Evolutionary conservation across 2,329 filamentous ascomycete genomes (phyloP).

Genomic region (Daldinia sp.): DNA sequence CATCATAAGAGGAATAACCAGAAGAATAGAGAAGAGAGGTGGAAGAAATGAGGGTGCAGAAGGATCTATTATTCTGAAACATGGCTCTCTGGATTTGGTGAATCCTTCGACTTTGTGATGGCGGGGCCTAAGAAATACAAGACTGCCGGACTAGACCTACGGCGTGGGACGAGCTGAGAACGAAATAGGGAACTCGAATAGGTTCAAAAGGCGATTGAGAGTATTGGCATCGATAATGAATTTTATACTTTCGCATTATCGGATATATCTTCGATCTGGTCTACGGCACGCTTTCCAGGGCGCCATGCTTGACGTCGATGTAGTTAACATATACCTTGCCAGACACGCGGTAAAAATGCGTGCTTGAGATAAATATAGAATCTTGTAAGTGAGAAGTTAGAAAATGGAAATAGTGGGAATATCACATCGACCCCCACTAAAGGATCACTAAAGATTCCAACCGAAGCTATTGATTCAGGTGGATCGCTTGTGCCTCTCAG

Average conservation of each 20-base stretch:
- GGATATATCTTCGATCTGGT: not conserved
- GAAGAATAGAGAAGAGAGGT: conserved; percentile 1
- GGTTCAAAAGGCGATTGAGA: not conserved
- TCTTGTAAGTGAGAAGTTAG: not conserved
- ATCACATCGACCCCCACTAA: not conserved
- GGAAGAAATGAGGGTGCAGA: conserved; percentile 21
- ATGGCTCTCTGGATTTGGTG: conserved; percentile 13
- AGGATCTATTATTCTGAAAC: conserved; percentile 30
- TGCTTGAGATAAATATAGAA: conserved; percentile 1
- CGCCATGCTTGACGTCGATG: not conserved
- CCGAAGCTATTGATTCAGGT: not conserved
- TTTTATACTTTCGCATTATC: not conserved
- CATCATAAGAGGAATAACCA: not conserved
- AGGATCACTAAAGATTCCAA: not conserved
- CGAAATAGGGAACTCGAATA: conserved; percentile 2
- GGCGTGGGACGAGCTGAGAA: not conserved
- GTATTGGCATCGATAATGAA: not conserved
- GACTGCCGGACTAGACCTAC: not conserved
- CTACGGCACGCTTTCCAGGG: not conserved
- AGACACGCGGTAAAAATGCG: no score
- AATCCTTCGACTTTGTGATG: conserved; percentile 17
- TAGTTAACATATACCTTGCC: no score
- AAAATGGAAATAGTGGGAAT: not conserved
- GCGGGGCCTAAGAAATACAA: conserved; percentile 12
- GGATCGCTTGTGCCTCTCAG: not conserved